These are phyloP conservation scores for Sporisorium sorghi DNA, from an alignment of 1,284 basidiomycete genomes.

Conservation along the genomic window DNA sequence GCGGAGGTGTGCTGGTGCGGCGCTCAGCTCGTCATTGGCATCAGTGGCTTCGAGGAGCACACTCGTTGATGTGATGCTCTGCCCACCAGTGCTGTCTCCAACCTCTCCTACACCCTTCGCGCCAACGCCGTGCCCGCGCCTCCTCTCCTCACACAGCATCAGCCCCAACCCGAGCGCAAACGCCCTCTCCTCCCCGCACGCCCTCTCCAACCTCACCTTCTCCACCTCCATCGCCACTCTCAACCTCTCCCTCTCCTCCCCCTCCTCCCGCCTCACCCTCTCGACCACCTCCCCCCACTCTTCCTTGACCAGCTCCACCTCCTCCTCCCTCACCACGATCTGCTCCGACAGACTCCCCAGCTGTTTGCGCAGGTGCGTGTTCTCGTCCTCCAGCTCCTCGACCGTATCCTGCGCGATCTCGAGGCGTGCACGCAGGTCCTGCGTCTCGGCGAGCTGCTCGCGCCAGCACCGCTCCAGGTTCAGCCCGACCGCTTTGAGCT, in stretches of 20 bases:
- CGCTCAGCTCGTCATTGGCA: too few relatives aligned
- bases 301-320: neutral
- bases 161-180: neutral
- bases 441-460: conserved; percentile 43
- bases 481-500: conserved; percentile 39
- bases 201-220: neutral
- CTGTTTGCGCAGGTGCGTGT: conserved; percentile 36
- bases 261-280: neutral
- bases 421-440: conserved; percentile 18
- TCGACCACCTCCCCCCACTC: neutral
- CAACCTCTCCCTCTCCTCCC: neutral
- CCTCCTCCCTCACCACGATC: conserved; percentile 37
- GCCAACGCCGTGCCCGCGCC: too few relatives aligned
- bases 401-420: conserved; percentile 33
- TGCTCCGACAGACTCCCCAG: conserved; percentile 35
- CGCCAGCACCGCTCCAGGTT: conserved; percentile 42
- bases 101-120: too few relatives aligned
- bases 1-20: neutral
- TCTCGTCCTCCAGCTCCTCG: conserved; percentile 51
- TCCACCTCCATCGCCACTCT: neutral
- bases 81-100: too few relatives aligned
- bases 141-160: neutral
- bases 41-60: too few relatives aligned
- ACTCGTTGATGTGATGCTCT: too few relatives aligned
- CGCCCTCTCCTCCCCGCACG: neutral